phyloP scores from a whole-genome alignment of 371 early-diverging fungal genomes.

The Batrachochytrium dendrobatidis region DNA sequence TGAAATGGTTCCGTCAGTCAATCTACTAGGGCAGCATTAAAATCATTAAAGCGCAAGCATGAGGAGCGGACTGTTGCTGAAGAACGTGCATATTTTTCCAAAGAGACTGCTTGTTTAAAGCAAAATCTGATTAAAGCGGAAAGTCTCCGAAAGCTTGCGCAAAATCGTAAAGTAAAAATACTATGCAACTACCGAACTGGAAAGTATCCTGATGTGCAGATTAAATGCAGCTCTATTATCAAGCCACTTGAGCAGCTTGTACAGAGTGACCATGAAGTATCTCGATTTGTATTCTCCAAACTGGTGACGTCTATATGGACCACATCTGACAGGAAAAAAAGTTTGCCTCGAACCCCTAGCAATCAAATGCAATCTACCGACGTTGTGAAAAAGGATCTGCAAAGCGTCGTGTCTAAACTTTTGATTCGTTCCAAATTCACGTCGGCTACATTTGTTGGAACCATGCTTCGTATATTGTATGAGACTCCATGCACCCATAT shows the following conservation, averaged over 20 bases:
- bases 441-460: slow-evolving; percentile 17
- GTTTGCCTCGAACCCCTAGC: no score
- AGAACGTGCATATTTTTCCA: no score
- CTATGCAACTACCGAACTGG: slow-evolving; percentile 61
- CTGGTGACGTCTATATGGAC: slow-evolving; percentile 15
- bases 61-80: no score
- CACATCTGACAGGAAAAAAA: no score
- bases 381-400: no score
- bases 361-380: no score
- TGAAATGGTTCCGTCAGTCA: no score
- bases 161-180: slow-evolving; percentile 34
- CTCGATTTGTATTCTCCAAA: slow-evolving; percentile 46
- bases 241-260: slow-evolving; percentile 58
- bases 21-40: no score
- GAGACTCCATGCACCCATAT: slow-evolving; percentile 16
- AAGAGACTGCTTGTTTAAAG: no score
- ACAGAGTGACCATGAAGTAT: slow-evolving; percentile 55
- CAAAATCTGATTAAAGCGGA: no score
- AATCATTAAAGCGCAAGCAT: no score
- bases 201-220: slow-evolving; percentile 72
- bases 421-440: slow-evolving; percentile 14
- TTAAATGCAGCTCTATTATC: slow-evolving; percentile 53
- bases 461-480: slow-evolving; percentile 15
- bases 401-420: not conserved
- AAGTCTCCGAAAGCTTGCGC: not conserved